Conservation (phyloP, 306 rosid genomes). For the Dryas drummondii region DNA sequence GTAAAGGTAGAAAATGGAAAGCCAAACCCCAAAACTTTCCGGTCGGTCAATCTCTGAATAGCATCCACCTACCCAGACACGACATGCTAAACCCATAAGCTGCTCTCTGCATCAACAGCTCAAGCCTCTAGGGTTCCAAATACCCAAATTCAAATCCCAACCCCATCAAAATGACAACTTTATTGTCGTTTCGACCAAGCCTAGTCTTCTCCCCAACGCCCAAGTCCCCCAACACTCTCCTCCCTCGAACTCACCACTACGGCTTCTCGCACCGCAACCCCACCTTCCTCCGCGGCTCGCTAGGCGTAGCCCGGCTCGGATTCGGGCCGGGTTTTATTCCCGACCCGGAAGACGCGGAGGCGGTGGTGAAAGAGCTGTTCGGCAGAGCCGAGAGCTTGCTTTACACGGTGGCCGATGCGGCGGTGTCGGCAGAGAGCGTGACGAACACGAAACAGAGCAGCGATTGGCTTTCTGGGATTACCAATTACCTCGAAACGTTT, state of each 20-base stretch:
- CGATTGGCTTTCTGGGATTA: conserved; percentile 91
- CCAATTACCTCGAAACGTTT: conserved; percentile 70
- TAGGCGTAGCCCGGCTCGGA: conserved; percentile 54
- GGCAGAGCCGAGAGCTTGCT: conserved; percentile 69
- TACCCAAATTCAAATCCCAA: neutral
- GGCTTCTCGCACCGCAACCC: conserved; percentile 32
- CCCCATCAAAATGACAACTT: conserved; percentile 46
- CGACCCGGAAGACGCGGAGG: conserved; percentile 52
- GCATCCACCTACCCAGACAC: neutral
- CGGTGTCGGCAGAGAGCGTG: conserved; percentile 59
- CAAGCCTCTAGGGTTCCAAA: conserved; percentile 2
- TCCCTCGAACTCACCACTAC: conserved; percentile 38
- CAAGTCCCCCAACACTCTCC: conserved; percentile 36
- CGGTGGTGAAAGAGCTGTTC: conserved; percentile 46
- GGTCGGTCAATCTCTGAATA: neutral
- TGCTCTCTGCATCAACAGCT: neutral
- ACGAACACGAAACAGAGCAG: conserved; percentile 53
- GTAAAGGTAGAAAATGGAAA: neutral
- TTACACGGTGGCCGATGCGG: conserved; percentile 87
- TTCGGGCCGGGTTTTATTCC: conserved; percentile 56
- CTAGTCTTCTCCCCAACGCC: conserved; percentile 42
- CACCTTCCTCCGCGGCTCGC: conserved; percentile 56
- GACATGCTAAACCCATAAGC: neutral
- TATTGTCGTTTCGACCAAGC: conserved; percentile 47
- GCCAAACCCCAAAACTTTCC: neutral